phyloP scores from a whole-genome alignment of 2,329 filamentous ascomycete genomes.

The Arthrobotrys conoides region DNA sequence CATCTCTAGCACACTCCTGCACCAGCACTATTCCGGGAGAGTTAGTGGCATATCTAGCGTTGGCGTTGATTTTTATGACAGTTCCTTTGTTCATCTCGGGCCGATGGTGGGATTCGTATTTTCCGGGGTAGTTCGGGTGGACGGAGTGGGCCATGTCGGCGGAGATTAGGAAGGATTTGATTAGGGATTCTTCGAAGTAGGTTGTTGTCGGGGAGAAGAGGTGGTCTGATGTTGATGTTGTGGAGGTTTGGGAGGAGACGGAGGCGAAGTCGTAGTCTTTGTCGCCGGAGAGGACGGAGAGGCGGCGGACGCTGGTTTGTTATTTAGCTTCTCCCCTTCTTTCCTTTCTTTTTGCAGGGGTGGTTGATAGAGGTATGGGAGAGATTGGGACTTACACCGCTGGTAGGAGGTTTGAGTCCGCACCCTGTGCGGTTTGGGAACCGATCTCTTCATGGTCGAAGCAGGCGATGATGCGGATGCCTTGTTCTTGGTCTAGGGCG shows the following conservation, averaged over 20 bases:
- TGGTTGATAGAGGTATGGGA: background rate
- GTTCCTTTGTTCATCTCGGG: conserved; percentile 97
- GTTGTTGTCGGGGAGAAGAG: conserved; percentile 72
- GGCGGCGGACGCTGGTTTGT: conserved; percentile 75
- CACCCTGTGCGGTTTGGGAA: conserved; percentile 90
- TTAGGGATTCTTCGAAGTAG: conserved; percentile 91
- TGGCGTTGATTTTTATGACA: conserved; percentile 98
- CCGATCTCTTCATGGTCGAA: conserved; percentile 99
- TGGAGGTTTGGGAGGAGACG: conserved; percentile 71
- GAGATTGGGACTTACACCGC: conserved; percentile 72
- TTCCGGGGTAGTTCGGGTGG: conserved; percentile 92
- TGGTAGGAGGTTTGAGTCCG: conserved; percentile 91
- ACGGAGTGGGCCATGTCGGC: conserved; percentile 98
- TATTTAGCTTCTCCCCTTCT: background rate
- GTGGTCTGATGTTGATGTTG: conserved; percentile 68
- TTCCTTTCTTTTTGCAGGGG: background rate
- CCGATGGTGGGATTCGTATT: conserved; percentile 91
- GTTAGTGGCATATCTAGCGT: conserved; percentile 96
- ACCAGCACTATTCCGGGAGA: conserved; percentile 93
- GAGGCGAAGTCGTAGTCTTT: conserved; percentile 76
- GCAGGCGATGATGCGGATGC: conserved; percentile 90
- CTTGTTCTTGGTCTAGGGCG: conserved; percentile 80
- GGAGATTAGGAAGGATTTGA: conserved; percentile 91
- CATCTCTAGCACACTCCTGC: conserved; percentile 82
- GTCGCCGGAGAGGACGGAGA: conserved; percentile 81